phyloP scores from a whole-genome alignment of 208 protist species.

The Trypanosoma melophagium region DNA sequence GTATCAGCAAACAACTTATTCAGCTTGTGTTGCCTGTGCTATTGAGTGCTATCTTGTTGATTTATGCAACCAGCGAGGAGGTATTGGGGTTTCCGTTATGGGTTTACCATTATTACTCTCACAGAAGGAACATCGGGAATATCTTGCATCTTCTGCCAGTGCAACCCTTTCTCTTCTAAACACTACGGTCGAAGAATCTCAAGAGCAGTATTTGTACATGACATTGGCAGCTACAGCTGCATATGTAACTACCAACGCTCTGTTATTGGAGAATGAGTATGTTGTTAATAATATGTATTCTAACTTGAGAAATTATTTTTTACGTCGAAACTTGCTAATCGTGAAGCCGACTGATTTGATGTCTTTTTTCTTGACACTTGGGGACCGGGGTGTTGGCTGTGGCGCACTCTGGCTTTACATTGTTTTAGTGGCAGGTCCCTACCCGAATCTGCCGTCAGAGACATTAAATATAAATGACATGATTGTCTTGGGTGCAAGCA shows the following conservation, averaged over 20 bases:
- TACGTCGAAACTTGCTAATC: too few relatives aligned
- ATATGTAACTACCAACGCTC: not conserved
- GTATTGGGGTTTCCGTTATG: not conserved
- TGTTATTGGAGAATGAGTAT: too few relatives aligned
- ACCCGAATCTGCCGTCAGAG: not conserved
- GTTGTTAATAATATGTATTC: not conserved
- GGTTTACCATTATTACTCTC: not conserved
- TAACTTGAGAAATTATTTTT: not conserved
- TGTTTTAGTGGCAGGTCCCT: not conserved
- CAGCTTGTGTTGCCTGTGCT: constrained; percentile 1
- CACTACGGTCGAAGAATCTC: not conserved
- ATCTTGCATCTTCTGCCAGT: not conserved
- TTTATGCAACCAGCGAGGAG: not conserved
- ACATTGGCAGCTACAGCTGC: not conserved
- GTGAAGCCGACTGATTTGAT: not conserved
- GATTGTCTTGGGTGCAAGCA: not conserved
- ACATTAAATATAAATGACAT: not conserved
- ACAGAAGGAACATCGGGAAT: not conserved
- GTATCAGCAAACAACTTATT: constrained; percentile 4
- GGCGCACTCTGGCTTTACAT: constrained; percentile 3
- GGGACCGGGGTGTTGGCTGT: not conserved
- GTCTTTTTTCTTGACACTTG: not conserved
- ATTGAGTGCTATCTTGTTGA: constrained; percentile 1
- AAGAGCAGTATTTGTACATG: not conserved
- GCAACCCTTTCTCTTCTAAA: not conserved